Evolutionary conservation across 257 asterid species (phyloP).

Genomic region (Solanum okadae): DNA sequence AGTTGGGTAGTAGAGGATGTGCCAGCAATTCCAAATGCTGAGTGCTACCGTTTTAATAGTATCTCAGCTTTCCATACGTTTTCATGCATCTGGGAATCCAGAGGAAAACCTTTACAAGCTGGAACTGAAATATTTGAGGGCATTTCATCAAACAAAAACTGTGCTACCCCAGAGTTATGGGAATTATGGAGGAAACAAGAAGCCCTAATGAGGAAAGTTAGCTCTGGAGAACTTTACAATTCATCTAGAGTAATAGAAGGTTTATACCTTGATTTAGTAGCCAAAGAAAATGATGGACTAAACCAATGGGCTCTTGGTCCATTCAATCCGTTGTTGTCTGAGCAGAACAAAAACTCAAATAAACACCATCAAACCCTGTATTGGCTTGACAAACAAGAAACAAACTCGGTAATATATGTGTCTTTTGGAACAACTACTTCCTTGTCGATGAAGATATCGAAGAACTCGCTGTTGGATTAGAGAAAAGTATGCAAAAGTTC

Average conservation of each 20-base stretch:
- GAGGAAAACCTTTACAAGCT: constrained; percentile 3
- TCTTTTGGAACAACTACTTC: constrained; percentile 39
- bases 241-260: constrained; percentile 17
- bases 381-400: constrained; percentile 35
- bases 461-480: constrained; percentile 35
- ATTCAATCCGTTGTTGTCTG: constrained; percentile 6
- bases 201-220: not conserved
- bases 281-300: not conserved
- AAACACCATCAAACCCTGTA: not conserved
- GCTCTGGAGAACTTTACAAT: constrained; percentile 11
- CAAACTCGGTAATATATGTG: constrained; percentile 28
- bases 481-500: constrained; percentile 33
- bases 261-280: constrained; percentile 5
- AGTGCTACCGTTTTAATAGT: constrained; percentile 11
- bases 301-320: constrained; percentile 22
- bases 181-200: not conserved
- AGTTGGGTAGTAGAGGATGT: constrained; percentile 10
- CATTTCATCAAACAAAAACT: no score
- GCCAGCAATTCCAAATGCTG: constrained; percentile 2
- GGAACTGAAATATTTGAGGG: not conserved
- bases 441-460: constrained; percentile 19
- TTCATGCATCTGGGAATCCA: not conserved
- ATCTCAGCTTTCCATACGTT: not conserved
- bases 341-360: not conserved
- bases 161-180: not conserved